Percentiles rank a stretch among this genome's conserved stretches.
Conservation (phyloP, 441 rosid species). For the Corymbia calophylla region DNA sequence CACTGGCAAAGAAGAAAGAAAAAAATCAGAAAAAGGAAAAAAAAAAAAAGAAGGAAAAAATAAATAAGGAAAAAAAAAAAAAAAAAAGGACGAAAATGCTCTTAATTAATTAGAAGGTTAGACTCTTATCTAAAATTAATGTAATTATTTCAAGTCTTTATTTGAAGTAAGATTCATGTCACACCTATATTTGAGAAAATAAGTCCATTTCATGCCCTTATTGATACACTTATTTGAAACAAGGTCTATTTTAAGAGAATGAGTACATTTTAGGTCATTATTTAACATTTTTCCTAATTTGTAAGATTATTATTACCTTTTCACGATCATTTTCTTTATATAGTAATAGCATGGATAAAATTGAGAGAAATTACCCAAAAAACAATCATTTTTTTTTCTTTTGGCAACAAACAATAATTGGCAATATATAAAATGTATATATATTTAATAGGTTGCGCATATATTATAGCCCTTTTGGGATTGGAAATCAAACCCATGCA, state of each 20-base stretch:
- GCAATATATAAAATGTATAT: neutral
- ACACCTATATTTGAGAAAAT: fast-evolving
- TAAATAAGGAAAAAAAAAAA: too few species aligned
- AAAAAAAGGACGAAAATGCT: fast-evolving
- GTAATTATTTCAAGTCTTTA: too few species aligned
- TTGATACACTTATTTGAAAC: fast-evolving
- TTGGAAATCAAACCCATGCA: neutral
- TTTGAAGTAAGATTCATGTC: too few species aligned
- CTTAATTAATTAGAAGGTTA: fast-evolving
- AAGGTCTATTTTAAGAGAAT: too few species aligned
- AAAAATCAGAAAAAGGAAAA: too few species aligned
- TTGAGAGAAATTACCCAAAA: neutral
- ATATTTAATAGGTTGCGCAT: neutral
- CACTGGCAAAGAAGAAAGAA: fast-evolving
- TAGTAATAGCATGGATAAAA: neutral
- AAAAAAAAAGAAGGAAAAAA: too few species aligned
- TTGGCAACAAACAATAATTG: neutral
- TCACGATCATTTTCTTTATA: neutral
- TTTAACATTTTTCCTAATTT: fast-evolving
- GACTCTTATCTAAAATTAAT: fast-evolving
- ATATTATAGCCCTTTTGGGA: neutral
- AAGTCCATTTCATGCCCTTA: fast-evolving
- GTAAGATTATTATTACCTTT: neutral
- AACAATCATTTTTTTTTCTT: neutral
- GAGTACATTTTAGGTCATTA: fast-evolving